phyloP scores from a whole-genome alignment of 345 rosid genomes.

The rapeseed (Brassica napus) region Da-Ae NC_063444.1:3635501-3636000 shows the following conservation, averaged over 20 bases:
- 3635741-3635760: slow-evolving; percentile 50
- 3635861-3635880: slow-evolving; percentile 72
- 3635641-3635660: slow-evolving; percentile 9
- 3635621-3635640: not conserved
- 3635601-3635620: slow-evolving; percentile 12
- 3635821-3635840: slow-evolving; percentile 12
- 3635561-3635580: not conserved
- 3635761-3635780: slow-evolving; percentile 80
- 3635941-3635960: slow-evolving; percentile 65
- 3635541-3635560: not conserved
- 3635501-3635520: not conserved
- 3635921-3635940: slow-evolving; percentile 45
- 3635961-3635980: slow-evolving; percentile 64
- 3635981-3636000: slow-evolving; percentile 81
- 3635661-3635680: slow-evolving; percentile 68
- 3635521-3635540: not conserved
- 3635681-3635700: slow-evolving; percentile 50
- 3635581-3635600: not conserved
- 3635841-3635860: slow-evolving; percentile 51
- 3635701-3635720: slow-evolving; percentile 51
- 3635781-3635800: slow-evolving; percentile 61
- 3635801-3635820: slow-evolving; percentile 48
- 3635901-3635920: slow-evolving; percentile 31
- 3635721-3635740: slow-evolving; percentile 67
- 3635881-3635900: slow-evolving; percentile 40